Evolutionary conservation across 1,284 basidiomycete genomes (phyloP).

Genomic region (Rhodotorula sp.): DNA sequence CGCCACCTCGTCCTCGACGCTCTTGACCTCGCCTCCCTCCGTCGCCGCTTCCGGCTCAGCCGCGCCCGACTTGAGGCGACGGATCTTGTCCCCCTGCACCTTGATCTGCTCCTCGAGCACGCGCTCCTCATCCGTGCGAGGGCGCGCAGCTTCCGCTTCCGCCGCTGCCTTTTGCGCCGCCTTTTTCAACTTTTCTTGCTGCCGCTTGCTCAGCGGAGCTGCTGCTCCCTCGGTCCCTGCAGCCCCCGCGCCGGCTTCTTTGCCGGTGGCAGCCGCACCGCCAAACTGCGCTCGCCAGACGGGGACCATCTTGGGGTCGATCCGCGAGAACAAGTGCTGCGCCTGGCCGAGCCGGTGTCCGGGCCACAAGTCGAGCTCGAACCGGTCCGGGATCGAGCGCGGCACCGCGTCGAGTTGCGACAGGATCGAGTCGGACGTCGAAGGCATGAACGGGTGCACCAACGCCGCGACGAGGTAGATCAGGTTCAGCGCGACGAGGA

Average conservation of each 20-base stretch:
- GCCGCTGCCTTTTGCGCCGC: constrained; percentile 50
- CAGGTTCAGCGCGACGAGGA: constrained; percentile 85
- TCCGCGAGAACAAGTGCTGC: constrained; percentile 87
- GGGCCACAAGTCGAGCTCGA: constrained; percentile 75
- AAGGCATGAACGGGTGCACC: constrained; percentile 95
- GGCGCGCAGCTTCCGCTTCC: constrained; percentile 54
- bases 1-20: constrained; percentile 54
- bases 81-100: constrained; percentile 69
- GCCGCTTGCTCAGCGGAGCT: constrained; percentile 56
- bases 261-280: constrained; percentile 54
- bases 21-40: constrained; percentile 49
- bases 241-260: constrained; percentile 40
- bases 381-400: constrained; percentile 66
- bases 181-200: constrained; percentile 47
- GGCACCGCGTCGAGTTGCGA: constrained; percentile 86
- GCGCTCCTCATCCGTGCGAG: constrained; percentile 64
- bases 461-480: constrained; percentile 86
- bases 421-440: constrained; percentile 77
- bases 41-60: constrained; percentile 47
- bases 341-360: constrained; percentile 85
- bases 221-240: constrained; percentile 25
- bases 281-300: constrained; percentile 79
- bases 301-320: constrained; percentile 86
- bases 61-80: constrained; percentile 65
- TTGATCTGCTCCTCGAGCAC: constrained; percentile 68